Conservation (phyloP, 2,329 filamentous ascomycete species). For the Thyridium curvatum region DNA sequence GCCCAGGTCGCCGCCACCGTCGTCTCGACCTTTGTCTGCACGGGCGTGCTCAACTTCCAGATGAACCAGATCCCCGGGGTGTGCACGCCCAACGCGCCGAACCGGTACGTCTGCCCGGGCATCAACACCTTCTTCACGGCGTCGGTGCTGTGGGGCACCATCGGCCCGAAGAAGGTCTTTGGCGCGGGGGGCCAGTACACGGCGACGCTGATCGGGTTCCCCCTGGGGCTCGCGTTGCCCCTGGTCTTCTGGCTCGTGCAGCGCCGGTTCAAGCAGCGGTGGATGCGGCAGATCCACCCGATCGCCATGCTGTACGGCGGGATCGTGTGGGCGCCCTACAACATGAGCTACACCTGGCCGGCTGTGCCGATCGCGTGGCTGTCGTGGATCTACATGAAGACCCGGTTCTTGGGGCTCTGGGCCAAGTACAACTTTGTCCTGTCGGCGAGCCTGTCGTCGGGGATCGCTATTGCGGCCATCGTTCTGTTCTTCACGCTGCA, state of each 20-base stretch:
- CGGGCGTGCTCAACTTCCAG: slow-evolving; percentile 31
- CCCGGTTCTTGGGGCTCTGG: slow-evolving; percentile 40
- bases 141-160: slow-evolving; percentile 47
- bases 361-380: slow-evolving; percentile 39
- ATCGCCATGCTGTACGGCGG: slow-evolving; percentile 41
- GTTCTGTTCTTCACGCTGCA: slow-evolving; percentile 43
- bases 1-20: slow-evolving; percentile 54
- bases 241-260: slow-evolving; percentile 29
- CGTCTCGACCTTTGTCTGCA: slow-evolving; percentile 40
- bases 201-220: slow-evolving; percentile 41
- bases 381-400: slow-evolving; percentile 41
- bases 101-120: slow-evolving; percentile 44
- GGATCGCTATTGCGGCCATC: slow-evolving; percentile 49
- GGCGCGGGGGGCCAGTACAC: slow-evolving; percentile 41
- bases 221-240: slow-evolving; percentile 38
- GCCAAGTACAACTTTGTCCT: slow-evolving; percentile 53
- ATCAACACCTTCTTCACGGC: slow-evolving; percentile 52
- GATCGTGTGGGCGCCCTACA: slow-evolving; percentile 41
- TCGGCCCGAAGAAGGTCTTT: slow-evolving; percentile 45
- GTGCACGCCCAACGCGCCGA: slow-evolving; percentile 39
- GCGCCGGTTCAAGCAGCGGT: slow-evolving; percentile 21
- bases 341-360: slow-evolving; percentile 40
- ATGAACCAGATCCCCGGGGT: slow-evolving; percentile 41
- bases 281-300: slow-evolving; percentile 38
- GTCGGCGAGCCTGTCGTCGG: slow-evolving; percentile 51